Base-by-base conservation (phyloP, 768 basidiomycete species). In the Lentinus brumalis region DNA sequence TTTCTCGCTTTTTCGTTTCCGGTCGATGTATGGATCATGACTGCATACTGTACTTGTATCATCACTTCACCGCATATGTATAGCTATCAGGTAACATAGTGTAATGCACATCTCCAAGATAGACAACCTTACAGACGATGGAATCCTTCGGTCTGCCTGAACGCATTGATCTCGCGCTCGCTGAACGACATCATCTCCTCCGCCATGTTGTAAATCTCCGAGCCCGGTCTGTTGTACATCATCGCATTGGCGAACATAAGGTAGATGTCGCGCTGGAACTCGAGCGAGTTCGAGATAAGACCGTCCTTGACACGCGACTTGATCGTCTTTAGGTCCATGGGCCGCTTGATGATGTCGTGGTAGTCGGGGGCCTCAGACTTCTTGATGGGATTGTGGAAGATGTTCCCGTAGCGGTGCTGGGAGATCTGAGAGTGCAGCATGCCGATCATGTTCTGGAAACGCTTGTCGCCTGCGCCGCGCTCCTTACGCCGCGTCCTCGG, bases 211-310 rank as follows among this genome's bases (percentile, higher is more conserved):
- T 88, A 86, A n/a, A 96, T 88, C 70, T 93, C 91, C 15, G 89
- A 91, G 4, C 86, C 86, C 1, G 92, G 90, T 50, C 88, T 79
- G 65, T 98, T 98, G 73, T 94, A 98, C 91, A 98, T 94, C 86
- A 96, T 89, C 5, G 96, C 92, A 73, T 98, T 98, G 8, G 94
- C 91, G 74, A 97, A 96, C 89, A 98, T 96, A 63, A 97, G 79
- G 70, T 86, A 89, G 10, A 96, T 84, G 67, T 97, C 96, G 63
- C 94, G 81, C 70, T 96, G 91, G 68, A 89, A 97, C 70, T 98
- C 94, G 35, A 89, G 80, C 1, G 92, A 91, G 65, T 84, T 93
- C 4, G 83, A 77, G 50, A 97, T 94, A 2, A 83, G 63, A 0
- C 94, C 94, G 67, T 96, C 93, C 67, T 90, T 91, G 59, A 96